Conservation (phyloP, 345 rosid genomes). For the Orychophragmus violaceus region DNA sequence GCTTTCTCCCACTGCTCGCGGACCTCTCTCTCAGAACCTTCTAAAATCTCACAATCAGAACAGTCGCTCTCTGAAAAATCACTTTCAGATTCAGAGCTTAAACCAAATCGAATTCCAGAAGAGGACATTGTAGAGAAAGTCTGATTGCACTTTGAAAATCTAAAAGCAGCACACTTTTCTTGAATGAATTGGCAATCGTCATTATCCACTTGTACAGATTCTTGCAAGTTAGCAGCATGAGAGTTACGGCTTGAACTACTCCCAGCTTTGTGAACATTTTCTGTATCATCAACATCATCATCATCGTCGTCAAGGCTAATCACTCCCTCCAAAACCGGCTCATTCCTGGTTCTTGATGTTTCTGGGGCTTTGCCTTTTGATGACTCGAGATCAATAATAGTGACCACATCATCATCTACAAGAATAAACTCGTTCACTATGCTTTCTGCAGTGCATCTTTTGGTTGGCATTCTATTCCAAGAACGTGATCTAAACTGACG, state of each 20-base stretch:
- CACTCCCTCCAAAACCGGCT: conserved; percentile 33
- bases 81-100: conserved; percentile 36
- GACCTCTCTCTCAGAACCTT: conserved; percentile 47
- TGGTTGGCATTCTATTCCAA: conserved; percentile 33
- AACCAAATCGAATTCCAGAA: conserved; percentile 40
- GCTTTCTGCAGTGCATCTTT: conserved; percentile 32
- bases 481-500: conserved; percentile 35
- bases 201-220: conserved; percentile 23
- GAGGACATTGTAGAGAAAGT: conserved; percentile 17
- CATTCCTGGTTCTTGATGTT: conserved; percentile 28
- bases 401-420: conserved; percentile 65
- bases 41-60: conserved; percentile 72
- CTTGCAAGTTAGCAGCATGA: neutral
- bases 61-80: conserved; percentile 39
- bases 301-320: conserved; percentile 63
- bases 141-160: conserved; percentile 41
- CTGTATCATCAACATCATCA: neutral
- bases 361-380: conserved; percentile 32
- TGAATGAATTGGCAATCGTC: conserved; percentile 41
- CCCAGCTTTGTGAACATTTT: conserved; percentile 11
- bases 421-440: conserved; percentile 43
- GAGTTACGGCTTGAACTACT: conserved; percentile 6
- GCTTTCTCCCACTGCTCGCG: conserved; percentile 70
- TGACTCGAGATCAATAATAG: conserved; percentile 61
- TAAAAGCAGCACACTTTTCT: conserved; percentile 36